Evolutionary conservation across 1,139 yeast genomes (phyloP).

Genomic region (Torulaspora pretoriensis): DNA sequence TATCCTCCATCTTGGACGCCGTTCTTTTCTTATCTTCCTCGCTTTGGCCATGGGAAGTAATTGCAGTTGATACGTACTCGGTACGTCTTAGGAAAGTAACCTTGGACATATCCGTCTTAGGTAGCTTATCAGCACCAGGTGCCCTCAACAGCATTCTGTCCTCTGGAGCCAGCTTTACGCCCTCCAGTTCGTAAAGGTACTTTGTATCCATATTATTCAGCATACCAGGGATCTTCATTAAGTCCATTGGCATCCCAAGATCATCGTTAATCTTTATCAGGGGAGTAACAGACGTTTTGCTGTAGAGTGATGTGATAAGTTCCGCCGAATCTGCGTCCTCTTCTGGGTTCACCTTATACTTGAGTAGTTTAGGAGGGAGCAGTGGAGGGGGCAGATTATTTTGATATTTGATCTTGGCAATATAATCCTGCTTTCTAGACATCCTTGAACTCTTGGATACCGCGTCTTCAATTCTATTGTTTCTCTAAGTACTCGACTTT

Average conservation of each 20-base stretch:
- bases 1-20: slow-evolving; percentile 21
- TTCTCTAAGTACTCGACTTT: not conserved
- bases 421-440: slow-evolving; percentile 72
- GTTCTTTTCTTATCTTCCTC: slow-evolving; percentile 25
- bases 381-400: slow-evolving; percentile 93
- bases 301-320: slow-evolving; percentile 67
- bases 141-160: slow-evolving; percentile 78
- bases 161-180: slow-evolving; percentile 59
- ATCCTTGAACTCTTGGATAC: slow-evolving; percentile 18
- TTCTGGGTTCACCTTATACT: slow-evolving; percentile 44
- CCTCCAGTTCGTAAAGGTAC: slow-evolving; percentile 41
- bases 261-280: slow-evolving; percentile 67
- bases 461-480: not conserved
- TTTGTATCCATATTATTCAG: slow-evolving; percentile 59
- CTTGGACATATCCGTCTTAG: slow-evolving; percentile 47
- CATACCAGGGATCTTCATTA: slow-evolving; percentile 62
- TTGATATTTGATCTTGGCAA: slow-evolving; percentile 79
- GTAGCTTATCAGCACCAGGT: slow-evolving; percentile 56
- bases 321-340: slow-evolving; percentile 55
- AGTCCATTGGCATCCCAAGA: slow-evolving; percentile 75
- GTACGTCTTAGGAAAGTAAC: slow-evolving; percentile 92
- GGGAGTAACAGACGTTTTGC: slow-evolving; percentile 67
- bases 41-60: slow-evolving; percentile 19
- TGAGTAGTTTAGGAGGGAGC: slow-evolving; percentile 79
- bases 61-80: slow-evolving; percentile 57